Conservation (phyloP, 257 asterid species). For the Verbascum thapsus region DNA sequence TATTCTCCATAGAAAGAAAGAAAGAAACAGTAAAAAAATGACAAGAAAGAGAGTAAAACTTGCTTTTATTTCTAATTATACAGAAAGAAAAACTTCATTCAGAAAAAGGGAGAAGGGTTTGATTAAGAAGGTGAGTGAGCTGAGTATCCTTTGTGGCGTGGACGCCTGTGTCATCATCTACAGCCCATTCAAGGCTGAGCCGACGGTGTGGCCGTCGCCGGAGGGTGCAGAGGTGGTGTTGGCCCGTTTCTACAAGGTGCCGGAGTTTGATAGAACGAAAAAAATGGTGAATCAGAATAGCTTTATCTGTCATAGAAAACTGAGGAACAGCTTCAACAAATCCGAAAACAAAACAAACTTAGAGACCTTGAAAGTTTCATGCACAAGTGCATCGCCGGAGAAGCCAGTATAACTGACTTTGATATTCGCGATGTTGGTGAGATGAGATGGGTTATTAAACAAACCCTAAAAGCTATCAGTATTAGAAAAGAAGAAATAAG, state of each 20-base stretch:
- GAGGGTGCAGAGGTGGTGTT: slow-evolving; percentile 38
- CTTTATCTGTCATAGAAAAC: slow-evolving; percentile 42
- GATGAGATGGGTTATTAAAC: slow-evolving; percentile 30
- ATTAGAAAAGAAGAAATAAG: slow-evolving; percentile 21
- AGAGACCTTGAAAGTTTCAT: slow-evolving; percentile 31
- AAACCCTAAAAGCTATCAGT: slow-evolving; percentile 29
- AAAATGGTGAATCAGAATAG: slow-evolving; percentile 52
- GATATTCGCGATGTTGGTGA: slow-evolving; percentile 26
- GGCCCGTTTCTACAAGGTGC: slow-evolving; percentile 35
- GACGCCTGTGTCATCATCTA: slow-evolving; percentile 47
- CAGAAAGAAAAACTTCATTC: slow-evolving; percentile 47
- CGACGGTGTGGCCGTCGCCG: slow-evolving; percentile 51
- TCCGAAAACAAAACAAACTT: slow-evolving; percentile 35
- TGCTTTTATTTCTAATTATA: slow-evolving; percentile 41
- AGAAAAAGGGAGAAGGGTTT: slow-evolving; percentile 54
- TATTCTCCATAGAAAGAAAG: background rate
- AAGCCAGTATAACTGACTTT: slow-evolving; percentile 19
- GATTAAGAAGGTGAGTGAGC: slow-evolving; percentile 45
- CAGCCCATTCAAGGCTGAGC: slow-evolving; percentile 41
- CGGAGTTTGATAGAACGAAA: slow-evolving; percentile 34
- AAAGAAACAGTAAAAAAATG: slow-evolving; percentile 27
- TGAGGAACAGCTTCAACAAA: slow-evolving; percentile 35
- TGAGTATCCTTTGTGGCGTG: slow-evolving; percentile 48
- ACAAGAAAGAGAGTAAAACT: slow-evolving; percentile 46
- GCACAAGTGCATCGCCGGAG: slow-evolving; percentile 27